phyloP scores from a whole-genome alignment of 176 grass and related monocot species.

The Pontederia paniculata region DNA sequence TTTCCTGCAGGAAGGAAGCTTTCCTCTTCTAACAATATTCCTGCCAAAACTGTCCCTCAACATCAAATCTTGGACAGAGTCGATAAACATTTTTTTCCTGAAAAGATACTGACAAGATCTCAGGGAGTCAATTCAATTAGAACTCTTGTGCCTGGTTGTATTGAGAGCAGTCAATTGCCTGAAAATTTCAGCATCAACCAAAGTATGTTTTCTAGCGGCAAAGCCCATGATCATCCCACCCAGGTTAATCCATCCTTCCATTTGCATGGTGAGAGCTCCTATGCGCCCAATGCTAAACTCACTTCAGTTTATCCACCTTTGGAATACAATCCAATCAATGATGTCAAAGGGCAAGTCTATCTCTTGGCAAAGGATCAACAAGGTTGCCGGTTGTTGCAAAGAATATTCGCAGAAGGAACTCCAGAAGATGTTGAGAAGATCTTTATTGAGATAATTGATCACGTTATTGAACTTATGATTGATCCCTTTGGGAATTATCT shows the following conservation, averaged over 20 bases:
- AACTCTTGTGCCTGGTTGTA: conserved; percentile 17
- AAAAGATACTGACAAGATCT: conserved; percentile 23
- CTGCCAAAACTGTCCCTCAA: conserved; percentile 3
- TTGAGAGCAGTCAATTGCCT: conserved; percentile 9
- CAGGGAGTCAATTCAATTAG: conserved; percentile 19
- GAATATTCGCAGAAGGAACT: conserved; percentile 46
- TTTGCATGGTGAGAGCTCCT: conserved; percentile 10
- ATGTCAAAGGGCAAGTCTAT: conserved; percentile 36
- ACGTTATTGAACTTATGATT: conserved; percentile 63
- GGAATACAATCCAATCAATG: conserved; percentile 31
- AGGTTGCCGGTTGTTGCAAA: conserved; percentile 47
- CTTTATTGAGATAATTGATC: conserved; percentile 43
- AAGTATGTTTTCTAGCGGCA: conserved; percentile 4
- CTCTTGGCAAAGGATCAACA: conserved; percentile 64
- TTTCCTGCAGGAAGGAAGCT: conserved; percentile 24
- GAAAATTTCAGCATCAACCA: conserved; percentile 14
- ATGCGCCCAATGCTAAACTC: not conserved
- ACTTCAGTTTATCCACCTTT: conserved; percentile 6
- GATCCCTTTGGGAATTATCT: conserved; percentile 65
- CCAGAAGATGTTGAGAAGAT: conserved; percentile 41
- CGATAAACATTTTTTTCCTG: conserved; percentile 10
- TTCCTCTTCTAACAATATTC: conserved; percentile 6
- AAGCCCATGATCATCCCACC: conserved; percentile 11
- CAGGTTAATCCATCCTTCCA: conserved; percentile 11
- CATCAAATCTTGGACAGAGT: conserved; percentile 18